Evolutionary conservation across 2,329 filamentous ascomycete species (phyloP), one percentile per base, ranked within the genome.

Genomic region (Zymoseptoria tritici): DNA sequence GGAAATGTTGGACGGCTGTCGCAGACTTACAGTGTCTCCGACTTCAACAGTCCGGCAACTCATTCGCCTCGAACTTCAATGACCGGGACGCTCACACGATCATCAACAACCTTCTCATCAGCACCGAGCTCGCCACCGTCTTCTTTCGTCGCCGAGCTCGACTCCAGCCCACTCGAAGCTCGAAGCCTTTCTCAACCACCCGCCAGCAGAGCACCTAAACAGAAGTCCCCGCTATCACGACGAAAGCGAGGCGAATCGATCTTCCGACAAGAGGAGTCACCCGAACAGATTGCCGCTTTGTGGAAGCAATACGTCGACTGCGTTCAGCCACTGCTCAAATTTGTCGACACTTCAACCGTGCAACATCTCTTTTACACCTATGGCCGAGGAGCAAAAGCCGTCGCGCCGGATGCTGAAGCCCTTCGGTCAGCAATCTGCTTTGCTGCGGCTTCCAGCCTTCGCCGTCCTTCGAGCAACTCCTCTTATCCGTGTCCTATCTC

Each of bases 381-480:
- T 8, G 29, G 22, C 11, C 36, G 36, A 46, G 16, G 13, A 9
- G 56, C 55, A 16, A 55, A 56, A n/a, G 42, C 57, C 8, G 11
- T 57, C 7, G 24, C 52, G 13, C 22, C 55, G n/a, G 62, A 63
- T n/a, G 56, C 60, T 13, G 55, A 60, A 56, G 58, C 59, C 31
- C 52, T 66, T 9, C 62, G 61, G 22, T 64, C 58, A 16, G 64
- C 64, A 8, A 60, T 66, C 8, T 64, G 60, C 57, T 66, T 64
- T 49, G 62, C 62, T 16, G 61, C 64, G 9, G 62, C 64, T n/a
- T 55, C 59, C 4, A 64, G 59, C 46, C 59, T 63, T 4, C 59
- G 60, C 19, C 57, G 53, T 4, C 52, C 52, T 3, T 51, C 58
- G 16, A 46, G 57, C 6, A 56, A 21, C 16, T 51, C 56, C n/a